Conservation (phyloP, 768 basidiomycete species). For the Candolleomyces eurysporus region DNA sequence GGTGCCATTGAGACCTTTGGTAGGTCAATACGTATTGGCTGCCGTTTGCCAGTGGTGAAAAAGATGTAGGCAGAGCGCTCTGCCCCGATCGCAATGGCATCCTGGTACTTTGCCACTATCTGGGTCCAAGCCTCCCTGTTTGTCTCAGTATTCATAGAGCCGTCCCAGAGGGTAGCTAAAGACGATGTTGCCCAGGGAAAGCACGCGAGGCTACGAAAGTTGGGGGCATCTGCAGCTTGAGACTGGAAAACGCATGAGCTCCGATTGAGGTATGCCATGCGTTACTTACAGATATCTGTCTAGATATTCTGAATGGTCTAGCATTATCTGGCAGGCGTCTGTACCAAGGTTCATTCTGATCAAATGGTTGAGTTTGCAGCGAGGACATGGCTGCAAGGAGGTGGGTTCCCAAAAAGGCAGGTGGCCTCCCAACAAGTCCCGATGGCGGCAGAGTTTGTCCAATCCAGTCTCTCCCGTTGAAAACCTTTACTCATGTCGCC, state of each 20-base stretch:
- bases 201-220: constrained; percentile 40
- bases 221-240: constrained; percentile 22
- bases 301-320: constrained; percentile 22
- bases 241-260: constrained; percentile 19
- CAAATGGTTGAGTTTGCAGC: neutral
- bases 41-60: constrained; percentile 29
- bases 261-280: neutral
- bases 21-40: constrained; percentile 36
- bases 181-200: constrained; percentile 47
- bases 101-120: constrained; percentile 47
- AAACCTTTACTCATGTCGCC: constrained; percentile 34
- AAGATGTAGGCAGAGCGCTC: constrained; percentile 32
- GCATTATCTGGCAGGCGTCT: constrained; percentile 22
- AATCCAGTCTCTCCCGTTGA: constrained; percentile 28
- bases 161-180: constrained; percentile 38
- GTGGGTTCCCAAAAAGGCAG: constrained; percentile 29
- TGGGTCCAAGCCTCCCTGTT: constrained; percentile 38
- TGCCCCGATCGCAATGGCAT: constrained; percentile 51
- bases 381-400: constrained; percentile 4
- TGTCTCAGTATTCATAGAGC: constrained; percentile 27
- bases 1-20: constrained; percentile 20
- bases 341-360: constrained; percentile 31
- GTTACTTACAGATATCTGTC: neutral
- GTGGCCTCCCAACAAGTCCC: constrained; percentile 18
- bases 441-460: constrained; percentile 13